Evolutionary conservation across 352 stramenopile genomes (phyloP).

Genomic region (Globisporangium rhizosaccharum): DNA sequence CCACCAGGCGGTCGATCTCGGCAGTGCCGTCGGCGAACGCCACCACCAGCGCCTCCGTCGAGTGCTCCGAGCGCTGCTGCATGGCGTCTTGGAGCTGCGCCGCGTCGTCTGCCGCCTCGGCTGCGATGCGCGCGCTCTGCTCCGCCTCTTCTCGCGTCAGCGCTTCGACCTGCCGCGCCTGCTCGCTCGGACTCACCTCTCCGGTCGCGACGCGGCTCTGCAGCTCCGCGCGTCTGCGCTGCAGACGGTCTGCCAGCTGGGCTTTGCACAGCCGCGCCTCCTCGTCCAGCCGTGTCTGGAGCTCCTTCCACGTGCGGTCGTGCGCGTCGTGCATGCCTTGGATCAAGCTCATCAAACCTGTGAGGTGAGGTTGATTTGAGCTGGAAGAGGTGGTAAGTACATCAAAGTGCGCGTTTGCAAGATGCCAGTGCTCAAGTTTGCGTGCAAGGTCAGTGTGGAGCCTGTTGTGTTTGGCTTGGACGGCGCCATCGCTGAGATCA

Average conservation of each 20-base stretch:
- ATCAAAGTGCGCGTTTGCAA: too few species aligned
- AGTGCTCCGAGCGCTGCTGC: constrained; percentile 10
- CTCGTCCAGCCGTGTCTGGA: constrained; percentile 14
- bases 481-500: too few species aligned
- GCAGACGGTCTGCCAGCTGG: constrained; percentile 17
- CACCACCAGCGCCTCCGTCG: constrained; percentile 13
- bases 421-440: too few species aligned
- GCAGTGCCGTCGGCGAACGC: constrained; percentile 10
- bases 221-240: constrained; percentile 3
- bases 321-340: constrained; percentile 28
- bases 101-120: constrained; percentile 10
- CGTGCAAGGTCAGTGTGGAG: too few species aligned
- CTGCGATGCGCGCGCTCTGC: constrained; percentile 14
- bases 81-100: constrained; percentile 14
- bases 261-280: constrained; percentile 12
- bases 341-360: constrained; percentile 20
- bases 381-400: too few species aligned
- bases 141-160: constrained; percentile 20
- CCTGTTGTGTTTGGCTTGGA: too few species aligned
- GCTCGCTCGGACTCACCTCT: constrained; percentile 4
- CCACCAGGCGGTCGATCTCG: constrained; percentile 18
- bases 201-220: background rate
- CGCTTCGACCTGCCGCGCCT: background rate
- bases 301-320: constrained; percentile 9
- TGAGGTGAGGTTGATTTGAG: background rate